Evolutionary conservation across 306 rosid species (phyloP), one percentile per base, ranked within the genome.

Genomic region (Castanea crenata): DNA sequence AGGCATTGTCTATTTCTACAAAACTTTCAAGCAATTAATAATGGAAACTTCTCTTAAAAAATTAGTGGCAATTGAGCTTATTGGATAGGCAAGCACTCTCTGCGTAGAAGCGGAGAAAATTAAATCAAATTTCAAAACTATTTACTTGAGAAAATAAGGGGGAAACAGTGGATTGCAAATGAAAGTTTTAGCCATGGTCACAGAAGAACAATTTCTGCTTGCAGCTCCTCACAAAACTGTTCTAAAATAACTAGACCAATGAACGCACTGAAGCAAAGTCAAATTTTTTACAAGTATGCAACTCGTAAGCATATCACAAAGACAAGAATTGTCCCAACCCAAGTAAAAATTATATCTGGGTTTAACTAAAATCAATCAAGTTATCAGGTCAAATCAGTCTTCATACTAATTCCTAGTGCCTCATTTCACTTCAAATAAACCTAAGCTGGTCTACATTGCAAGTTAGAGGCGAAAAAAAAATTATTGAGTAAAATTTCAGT

Each of bases 11-110:
- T 21, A 21, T 21, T 21, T 21, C 21, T 21, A 21, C 21, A 21
- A 21, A 21, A 21, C 21, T 21, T 21, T 21, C 21, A 21, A 21
- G 21, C 21, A 21, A 21, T 21, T 21, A 21, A 21, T 21, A 21
- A 21, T 21, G 21, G 21, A 21, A 21, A 21, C 21, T 21, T 21
- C 21, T 21, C 21, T 21, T 21, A 21, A 21, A 21, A 21, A 21
- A 21, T 21, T 21, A 21, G 21, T 21, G 21, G 21, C 21, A 21
- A 21, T 21, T 21, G 21, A 21, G 21, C 21, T 21, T 21, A 21
- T 21, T 21, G 21, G 21, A 21, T 21, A 21, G 21, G 21, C 21
- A 67, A 96, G 96, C 63, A 96, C 98, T 85, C 98, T 93, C 98
- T 91, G 87, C 91, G 87, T 18, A 34, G 54, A 74, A 54, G 4